phyloP scores from a whole-genome alignment of 768 basidiomycete genomes.

The Mycena capillaripes region DNA sequence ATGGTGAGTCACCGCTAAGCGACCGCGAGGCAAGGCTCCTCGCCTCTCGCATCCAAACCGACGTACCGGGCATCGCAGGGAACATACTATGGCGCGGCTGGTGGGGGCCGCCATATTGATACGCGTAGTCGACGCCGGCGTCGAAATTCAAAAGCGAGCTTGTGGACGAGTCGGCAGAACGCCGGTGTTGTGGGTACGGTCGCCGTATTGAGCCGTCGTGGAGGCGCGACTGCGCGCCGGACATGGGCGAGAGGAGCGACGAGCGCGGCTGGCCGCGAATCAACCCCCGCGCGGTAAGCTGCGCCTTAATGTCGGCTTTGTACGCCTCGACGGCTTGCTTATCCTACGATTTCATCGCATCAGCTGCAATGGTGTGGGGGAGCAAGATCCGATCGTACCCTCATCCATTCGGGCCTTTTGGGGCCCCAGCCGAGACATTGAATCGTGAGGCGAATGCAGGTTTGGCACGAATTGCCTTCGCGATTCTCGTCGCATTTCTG shows the following conservation, averaged over 20 bases:
- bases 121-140: conserved; percentile 30
- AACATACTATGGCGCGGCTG: conserved; percentile 47
- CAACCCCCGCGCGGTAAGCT: conserved; percentile 81
- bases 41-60: neutral
- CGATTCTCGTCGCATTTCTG: conserved; percentile 94
- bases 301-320: conserved; percentile 88
- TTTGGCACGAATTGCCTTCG: conserved; percentile 84
- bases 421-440: conserved; percentile 89
- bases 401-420: conserved; percentile 91
- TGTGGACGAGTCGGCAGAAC: conserved; percentile 47
- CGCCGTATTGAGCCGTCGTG: conserved; percentile 37
- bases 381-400: conserved; percentile 58
- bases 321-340: conserved; percentile 86
- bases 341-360: conserved; percentile 62
- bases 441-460: conserved; percentile 85
- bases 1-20: conserved; percentile 38
- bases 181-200: conserved; percentile 44
- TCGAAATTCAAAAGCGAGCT: conserved; percentile 34
- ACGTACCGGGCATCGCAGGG: conserved; percentile 62
- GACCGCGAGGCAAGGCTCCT: conserved; percentile 15
- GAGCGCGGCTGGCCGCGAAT: conserved; percentile 87
- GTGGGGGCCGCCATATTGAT: conserved; percentile 36
- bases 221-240: conserved; percentile 17
- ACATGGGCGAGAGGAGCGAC: conserved; percentile 56
- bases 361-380: conserved; percentile 32